phyloP scores from a whole-genome alignment of 2,329 filamentous ascomycete species.

The Ophiostoma perfectum region DNA sequence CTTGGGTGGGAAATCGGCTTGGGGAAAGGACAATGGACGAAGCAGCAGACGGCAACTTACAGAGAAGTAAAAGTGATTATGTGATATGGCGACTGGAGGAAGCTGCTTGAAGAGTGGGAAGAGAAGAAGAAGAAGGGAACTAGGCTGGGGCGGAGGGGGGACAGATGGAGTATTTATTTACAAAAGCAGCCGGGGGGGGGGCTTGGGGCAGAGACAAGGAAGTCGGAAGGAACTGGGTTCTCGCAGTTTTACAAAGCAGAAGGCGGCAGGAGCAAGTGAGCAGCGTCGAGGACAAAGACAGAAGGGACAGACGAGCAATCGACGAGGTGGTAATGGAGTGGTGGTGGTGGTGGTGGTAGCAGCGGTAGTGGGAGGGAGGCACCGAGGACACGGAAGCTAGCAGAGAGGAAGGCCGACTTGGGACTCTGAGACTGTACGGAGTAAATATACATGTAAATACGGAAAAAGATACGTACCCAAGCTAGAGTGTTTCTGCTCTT shows the following conservation, averaged over 20 bases:
- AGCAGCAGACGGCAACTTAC: not conserved
- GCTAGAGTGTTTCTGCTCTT: no score
- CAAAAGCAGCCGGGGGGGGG: not conserved
- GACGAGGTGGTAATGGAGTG: not conserved
- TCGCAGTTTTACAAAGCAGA: not conserved
- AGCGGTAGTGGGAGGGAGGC: conserved; percentile 13
- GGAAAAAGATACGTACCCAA: conserved; percentile 14
- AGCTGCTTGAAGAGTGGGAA: conserved; percentile 9
- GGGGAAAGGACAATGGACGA: not conserved
- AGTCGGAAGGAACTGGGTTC: not conserved
- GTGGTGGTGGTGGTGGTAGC: not conserved
- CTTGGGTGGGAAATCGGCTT: not conserved
- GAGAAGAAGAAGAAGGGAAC: conserved; percentile 11
- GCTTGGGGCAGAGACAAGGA: conserved; percentile 3
- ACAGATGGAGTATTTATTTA: conserved; percentile 20
- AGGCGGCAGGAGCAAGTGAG: not conserved
- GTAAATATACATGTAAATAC: no score
- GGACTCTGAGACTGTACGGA: no score
- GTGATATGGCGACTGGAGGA: not conserved
- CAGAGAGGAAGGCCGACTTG: not conserved
- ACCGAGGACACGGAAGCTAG: conserved; percentile 15
- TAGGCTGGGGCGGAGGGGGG: conserved; percentile 15
- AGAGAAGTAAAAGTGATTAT: not conserved
- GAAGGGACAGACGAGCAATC: not conserved
- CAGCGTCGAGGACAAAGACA: not conserved